Base-by-base conservation (phyloP, 192 early-diverging fungal genomes). In the Oehlia diaphana region DNA sequence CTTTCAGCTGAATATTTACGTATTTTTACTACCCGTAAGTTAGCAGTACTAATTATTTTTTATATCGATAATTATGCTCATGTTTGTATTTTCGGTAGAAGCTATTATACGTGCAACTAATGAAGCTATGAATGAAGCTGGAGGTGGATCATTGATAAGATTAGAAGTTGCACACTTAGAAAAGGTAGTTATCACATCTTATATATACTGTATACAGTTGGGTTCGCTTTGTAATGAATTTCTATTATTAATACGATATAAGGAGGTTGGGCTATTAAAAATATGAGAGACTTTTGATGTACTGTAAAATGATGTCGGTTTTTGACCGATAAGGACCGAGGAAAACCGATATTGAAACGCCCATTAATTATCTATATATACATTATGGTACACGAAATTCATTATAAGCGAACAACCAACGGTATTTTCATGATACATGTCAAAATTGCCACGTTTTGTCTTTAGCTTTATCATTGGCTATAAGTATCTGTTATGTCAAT, bases 1-100 rank as follows among this genome's bases (percentile, higher is more conserved):
- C 65, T 66, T 66, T 66, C 65, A 33, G 65, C 28, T 31, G 65
- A 66, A 66, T 66, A 66, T 66, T 66, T 66, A 16, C 65, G 65
- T 33, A 14, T 66, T 16, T 66, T 66, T 66, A 66, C 65, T 10
- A 21, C 13, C 6, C 28, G 65, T 66, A 66, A 66, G 31, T 66
- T 33, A 5, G 2, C 9, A 42, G 8, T 8, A 42, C 7, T 42
- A 42, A 42, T 5, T 42, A 6, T 6, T 8, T 42, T 42, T 42
- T 42, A 42, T 42, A 8, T 8, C 6, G 7, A 7, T 42, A 0
- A 39, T 42, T 42, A 42, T 42, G 7, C 39, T 42, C 39, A 42
- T 42, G 37, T 42, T 42, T 8, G 39, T 42, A 42, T 42, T 42
- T 31, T 9, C 39, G 39, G 39, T 33, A 66, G 65, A 66, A 33